Evolutionary conservation across 257 asterid genomes (phyloP).

Genomic region (Solanum lycopersicoides): DNA sequence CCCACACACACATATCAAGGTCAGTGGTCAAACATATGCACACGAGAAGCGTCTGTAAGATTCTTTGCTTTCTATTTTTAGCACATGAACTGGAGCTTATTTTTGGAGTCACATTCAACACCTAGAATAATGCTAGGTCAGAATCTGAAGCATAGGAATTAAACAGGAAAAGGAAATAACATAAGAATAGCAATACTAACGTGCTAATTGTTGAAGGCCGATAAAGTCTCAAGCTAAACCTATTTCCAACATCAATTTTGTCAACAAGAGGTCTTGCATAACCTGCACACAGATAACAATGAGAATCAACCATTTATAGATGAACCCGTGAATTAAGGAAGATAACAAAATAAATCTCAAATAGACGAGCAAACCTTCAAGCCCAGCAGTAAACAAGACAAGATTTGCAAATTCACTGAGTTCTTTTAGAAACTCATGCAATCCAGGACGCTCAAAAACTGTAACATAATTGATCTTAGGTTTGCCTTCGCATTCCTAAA

Average conservation of each 20-base stretch:
- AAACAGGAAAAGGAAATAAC: background rate
- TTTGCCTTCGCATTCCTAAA: slow-evolving; percentile 68
- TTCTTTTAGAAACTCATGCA: slow-evolving; percentile 59
- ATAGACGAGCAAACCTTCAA: slow-evolving; percentile 52
- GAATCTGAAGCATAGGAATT: background rate
- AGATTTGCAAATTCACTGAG: slow-evolving; percentile 87
- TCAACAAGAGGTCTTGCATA: slow-evolving; percentile 96
- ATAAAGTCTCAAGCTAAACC: slow-evolving; percentile 63
- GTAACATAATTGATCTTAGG: slow-evolving; percentile 90
- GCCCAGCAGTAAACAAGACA: slow-evolving; percentile 91
- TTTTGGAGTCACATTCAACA: background rate
- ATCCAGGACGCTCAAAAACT: slow-evolving; percentile 92
- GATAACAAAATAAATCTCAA: background rate
- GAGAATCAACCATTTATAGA: slow-evolving; percentile 1
- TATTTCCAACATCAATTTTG: slow-evolving; percentile 63
- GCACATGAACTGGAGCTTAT: background rate
- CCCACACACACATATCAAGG: background rate
- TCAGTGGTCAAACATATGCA: background rate
- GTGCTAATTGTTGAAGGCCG: slow-evolving; percentile 89
- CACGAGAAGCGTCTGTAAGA: background rate
- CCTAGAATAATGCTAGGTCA: background rate
- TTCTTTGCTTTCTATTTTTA: background rate
- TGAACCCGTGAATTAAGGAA: background rate
- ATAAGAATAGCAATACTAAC: slow-evolving; percentile 32
- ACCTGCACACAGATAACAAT: slow-evolving; percentile 35